Base-by-base conservation (phyloP, 768 basidiomycete species). In the Cantharellus cinnabarinus region DNA sequence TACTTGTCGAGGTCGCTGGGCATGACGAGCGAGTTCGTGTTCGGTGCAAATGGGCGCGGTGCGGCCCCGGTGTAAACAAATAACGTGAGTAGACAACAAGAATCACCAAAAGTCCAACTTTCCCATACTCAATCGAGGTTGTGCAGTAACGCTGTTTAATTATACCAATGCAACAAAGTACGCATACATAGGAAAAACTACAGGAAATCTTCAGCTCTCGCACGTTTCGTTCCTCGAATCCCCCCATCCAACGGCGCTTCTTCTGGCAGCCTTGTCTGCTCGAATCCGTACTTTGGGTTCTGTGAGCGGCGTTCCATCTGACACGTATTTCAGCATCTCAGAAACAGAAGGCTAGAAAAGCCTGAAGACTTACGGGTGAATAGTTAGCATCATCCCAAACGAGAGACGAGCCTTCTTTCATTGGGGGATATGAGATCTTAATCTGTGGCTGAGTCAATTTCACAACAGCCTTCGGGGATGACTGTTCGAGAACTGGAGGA, bases 321-420 rank as follows among this genome's bases (percentile, higher is more conserved):
- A 56, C 20, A 38, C 3, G 5, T n/a, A 4, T 2, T 3, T 29
- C 52, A 7, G 35, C 4, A 56, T 14, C 29, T 41, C 15, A 50
- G 5, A 10, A 3, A 50, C 2, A 41, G 40, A 41, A 14, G 29
- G 10, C 38, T 34, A 50, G 3, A 41, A 42, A 41, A 14, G 29
- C 15, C 38, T 34, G 3, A 29, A 58, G n/a, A 10, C 74, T 81
- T 64, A 88, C 88, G 3, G 85, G 83, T 60, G 78, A 80, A 68
- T 85, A 88, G 66, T 89, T 87, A 0, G 87, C 71, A 65, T 90
- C 84, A 10, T 71, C 67, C 69, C 81, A 85, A 68, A 88, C 84
- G 50, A 90, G 73, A 29, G 76, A 75, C 1, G 85, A 85, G 10
- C 75, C 71, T 68, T 87, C 86, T 74, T 88, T 89, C 66, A 86